Evolutionary conservation across 225 moss, liverwort and hornwort genomes (phyloP), one percentile per base, ranked within the genome.

Genomic region (Polytrichum formosum): DNA sequence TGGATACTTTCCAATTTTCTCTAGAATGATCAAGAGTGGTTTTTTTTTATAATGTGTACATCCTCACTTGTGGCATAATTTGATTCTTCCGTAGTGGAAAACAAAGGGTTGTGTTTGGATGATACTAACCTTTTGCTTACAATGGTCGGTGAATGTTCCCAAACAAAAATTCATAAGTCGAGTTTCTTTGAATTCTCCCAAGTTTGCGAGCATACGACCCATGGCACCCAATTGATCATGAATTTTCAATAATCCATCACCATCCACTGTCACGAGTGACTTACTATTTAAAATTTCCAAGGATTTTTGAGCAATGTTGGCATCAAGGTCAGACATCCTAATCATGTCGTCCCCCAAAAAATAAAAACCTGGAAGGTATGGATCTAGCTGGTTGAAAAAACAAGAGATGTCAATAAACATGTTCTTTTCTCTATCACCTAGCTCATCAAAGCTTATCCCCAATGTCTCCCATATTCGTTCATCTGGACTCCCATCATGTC

Each of bases 151-250:
- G 21, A 66, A 35, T 66, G 37, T 66, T 19, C 46, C 21, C 19
- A 66, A 35, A 66, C 66, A 35, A 25, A 37, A 35, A 21, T 66
- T 30, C 18, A 6, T 18, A 46, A 35, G 30, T 46, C 37, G 37
- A 66, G 66, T 35, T 22, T 21, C 35, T 46, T 37, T 37, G 46
- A 66, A 66, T 22, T 66, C 35, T 21, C 25, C 23, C 19, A 4
- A 28, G 17, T 66, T 22, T 5, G 55, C 69, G 56, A 69, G 56
- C 29, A 55, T 69, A 26, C 55, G 55, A 5, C 55, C 55, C 27
- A 55, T 26, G 56, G 56, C 69, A 16, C 55, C 20, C 69, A 69
- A 56, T 55, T 69, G 55, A 26, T 69, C 54, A 28, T 69, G 69
- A 23, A 69, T 69, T 21, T 20, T 4, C 29, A 69, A 25, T n/a